Evolutionary conservation across 805 yeast genomes (phyloP).

Genomic region (Ogataea zsoltii): DNA sequence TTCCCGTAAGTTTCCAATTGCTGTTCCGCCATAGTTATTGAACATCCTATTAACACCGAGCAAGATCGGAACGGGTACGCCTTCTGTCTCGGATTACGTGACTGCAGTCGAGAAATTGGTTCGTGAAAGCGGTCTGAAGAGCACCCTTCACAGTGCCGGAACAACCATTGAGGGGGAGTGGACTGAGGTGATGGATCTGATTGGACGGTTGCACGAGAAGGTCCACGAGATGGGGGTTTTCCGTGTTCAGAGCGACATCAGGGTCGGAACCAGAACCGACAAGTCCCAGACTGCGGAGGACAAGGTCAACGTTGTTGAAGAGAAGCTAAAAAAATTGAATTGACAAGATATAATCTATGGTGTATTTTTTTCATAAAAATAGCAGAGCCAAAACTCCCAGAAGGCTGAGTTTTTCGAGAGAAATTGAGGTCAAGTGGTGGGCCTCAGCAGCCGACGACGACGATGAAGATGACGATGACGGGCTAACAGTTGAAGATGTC

Average conservation of each 20-base stretch:
- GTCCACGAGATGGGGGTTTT: slow-evolving; percentile 72
- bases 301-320: slow-evolving; percentile 64
- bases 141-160: slow-evolving; percentile 86
- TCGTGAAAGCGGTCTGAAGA: slow-evolving; percentile 59
- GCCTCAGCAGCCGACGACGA: too few species aligned
- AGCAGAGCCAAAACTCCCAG: too few species aligned
- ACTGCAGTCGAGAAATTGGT: slow-evolving; percentile 68
- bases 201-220: slow-evolving; percentile 74
- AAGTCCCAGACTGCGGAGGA: slow-evolving; percentile 72
- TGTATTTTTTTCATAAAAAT: not conserved
- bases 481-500: not conserved
- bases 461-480: too few species aligned
- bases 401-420: too few species aligned
- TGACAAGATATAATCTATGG: not conserved
- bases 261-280: slow-evolving; percentile 85
- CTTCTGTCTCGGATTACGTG: slow-evolving; percentile 82
- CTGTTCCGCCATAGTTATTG: not conserved
- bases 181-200: slow-evolving; percentile 78
- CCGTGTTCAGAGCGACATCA: slow-evolving; percentile 80
- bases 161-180: slow-evolving; percentile 89
- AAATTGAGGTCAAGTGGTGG: too few species aligned
- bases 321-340: slow-evolving; percentile 38
- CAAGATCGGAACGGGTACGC: slow-evolving; percentile 72
- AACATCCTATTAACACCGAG: slow-evolving; percentile 1
- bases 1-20: slow-evolving; percentile 56